These are phyloP conservation scores for thale cress (Arabidopsis thaliana) DNA, from an alignment of 345 rosid genomes.

Conservation along the genomic window TAIR10.1 NC_003071.7:15802501-15803000, in stretches of 20 bases:
- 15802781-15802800: constrained; percentile 34
- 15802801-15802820: constrained; percentile 21
- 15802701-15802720: constrained; percentile 12
- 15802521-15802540: constrained; percentile 15
- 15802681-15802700: constrained; percentile 47
- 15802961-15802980: constrained; percentile 22
- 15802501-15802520: constrained; percentile 7
- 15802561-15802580: constrained; percentile 5
- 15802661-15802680: constrained; percentile 42
- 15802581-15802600: not conserved
- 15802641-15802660: constrained; percentile 37
- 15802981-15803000: constrained; percentile 32
- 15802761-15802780: constrained; percentile 25
- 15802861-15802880: not conserved
- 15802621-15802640: constrained; percentile 1
- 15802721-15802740: constrained; percentile 12
- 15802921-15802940: constrained; percentile 4
- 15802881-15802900: not conserved
- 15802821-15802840: not conserved
- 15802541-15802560: not conserved
- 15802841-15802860: not conserved
- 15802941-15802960: constrained; percentile 37
- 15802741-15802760: not conserved
- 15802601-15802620: too few species aligned
- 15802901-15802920: not conserved